These are phyloP conservation scores for Clonostachys rosea DNA, from an alignment of 2,329 filamentous ascomycete genomes.

Conservation along the genomic window DNA sequence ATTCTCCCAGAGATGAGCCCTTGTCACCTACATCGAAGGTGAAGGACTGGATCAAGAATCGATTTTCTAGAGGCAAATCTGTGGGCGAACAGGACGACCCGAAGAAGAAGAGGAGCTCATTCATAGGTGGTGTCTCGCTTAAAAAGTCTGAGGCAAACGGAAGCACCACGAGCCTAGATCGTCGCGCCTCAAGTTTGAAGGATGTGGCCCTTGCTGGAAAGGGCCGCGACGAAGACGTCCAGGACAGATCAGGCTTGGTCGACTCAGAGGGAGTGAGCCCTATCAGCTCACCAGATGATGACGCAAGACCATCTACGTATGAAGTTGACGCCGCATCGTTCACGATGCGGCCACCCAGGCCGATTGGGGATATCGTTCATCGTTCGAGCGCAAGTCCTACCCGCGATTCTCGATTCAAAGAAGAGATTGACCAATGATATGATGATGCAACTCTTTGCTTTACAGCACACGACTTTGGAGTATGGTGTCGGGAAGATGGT, in stretches of 20 bases:
- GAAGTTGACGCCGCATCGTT: slow-evolving; percentile 8
- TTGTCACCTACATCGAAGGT: slow-evolving; percentile 33
- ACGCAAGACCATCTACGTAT: slow-evolving; percentile 1
- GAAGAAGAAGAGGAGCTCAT: slow-evolving; percentile 33
- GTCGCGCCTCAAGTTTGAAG: slow-evolving; percentile 34
- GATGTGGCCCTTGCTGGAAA: slow-evolving; percentile 40
- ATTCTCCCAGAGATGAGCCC: slow-evolving; percentile 5
- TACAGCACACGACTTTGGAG: too few relatives aligned
- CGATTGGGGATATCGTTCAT: slow-evolving; percentile 21
- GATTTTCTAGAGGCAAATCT: slow-evolving; percentile 39
- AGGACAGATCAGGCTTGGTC: background rate
- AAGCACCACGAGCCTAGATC: slow-evolving; percentile 37
- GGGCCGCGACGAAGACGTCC: slow-evolving; percentile 5
- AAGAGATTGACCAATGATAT: slow-evolving; percentile 34
- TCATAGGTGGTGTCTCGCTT: slow-evolving; percentile 42
- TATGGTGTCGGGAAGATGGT: too few relatives aligned
- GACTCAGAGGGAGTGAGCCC: slow-evolving; percentile 31
- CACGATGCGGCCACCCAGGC: slow-evolving; percentile 29
- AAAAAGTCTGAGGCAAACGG: slow-evolving; percentile 31
- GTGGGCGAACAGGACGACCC: slow-evolving; percentile 22
- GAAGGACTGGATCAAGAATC: slow-evolving; percentile 52
- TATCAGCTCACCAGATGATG: slow-evolving; percentile 31
- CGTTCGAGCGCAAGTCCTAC: slow-evolving; percentile 45
- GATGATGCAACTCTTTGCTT: too few relatives aligned
- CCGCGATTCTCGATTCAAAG: slow-evolving; percentile 54